A percentile compares a stretch with the other conserved stretches of the same genome.
These are phyloP conservation scores for Millerozyma miso DNA, from an alignment of 805 yeast species.

Conservation along the genomic window DNA sequence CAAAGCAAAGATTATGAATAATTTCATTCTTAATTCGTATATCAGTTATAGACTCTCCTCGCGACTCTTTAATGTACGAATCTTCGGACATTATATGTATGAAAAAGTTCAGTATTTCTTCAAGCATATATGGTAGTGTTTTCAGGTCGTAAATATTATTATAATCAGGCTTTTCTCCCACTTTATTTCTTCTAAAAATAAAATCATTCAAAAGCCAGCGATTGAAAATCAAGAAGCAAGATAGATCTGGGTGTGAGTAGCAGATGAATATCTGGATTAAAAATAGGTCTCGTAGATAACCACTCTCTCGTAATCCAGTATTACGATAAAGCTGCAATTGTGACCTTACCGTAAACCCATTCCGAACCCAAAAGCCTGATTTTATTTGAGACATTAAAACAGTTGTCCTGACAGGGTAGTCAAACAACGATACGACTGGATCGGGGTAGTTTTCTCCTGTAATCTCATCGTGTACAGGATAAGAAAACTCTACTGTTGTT, in stretches of 20 bases:
- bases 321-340: conserved; percentile 78
- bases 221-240: conserved; percentile 53
- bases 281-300: conserved; percentile 74
- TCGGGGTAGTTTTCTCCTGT: conserved; percentile 8
- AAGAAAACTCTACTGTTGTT: background rate
- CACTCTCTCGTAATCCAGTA: conserved; percentile 76
- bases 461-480: conserved; percentile 1
- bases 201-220: conserved; percentile 56
- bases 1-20: conserved; percentile 79
- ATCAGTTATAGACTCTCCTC: conserved; percentile 46
- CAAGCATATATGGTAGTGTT: conserved; percentile 60
- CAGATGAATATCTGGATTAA: conserved; percentile 62
- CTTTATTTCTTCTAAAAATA: conserved; percentile 1
- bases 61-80: conserved; percentile 47
- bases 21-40: conserved; percentile 61
- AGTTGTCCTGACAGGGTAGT: conserved; percentile 71
- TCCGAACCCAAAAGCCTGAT: conserved; percentile 91
- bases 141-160: conserved; percentile 39
- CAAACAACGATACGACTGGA: conserved; percentile 42
- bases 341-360: conserved; percentile 75
- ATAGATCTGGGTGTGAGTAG: conserved; percentile 47
- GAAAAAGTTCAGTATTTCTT: conserved; percentile 69
- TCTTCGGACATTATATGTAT: conserved; percentile 69
- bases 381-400: conserved; percentile 81
- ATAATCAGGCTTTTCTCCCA: conserved; percentile 28